Base-by-base conservation (phyloP, 2,329 filamentous ascomycete genomes). In the Aspergillus sp. region DNA sequence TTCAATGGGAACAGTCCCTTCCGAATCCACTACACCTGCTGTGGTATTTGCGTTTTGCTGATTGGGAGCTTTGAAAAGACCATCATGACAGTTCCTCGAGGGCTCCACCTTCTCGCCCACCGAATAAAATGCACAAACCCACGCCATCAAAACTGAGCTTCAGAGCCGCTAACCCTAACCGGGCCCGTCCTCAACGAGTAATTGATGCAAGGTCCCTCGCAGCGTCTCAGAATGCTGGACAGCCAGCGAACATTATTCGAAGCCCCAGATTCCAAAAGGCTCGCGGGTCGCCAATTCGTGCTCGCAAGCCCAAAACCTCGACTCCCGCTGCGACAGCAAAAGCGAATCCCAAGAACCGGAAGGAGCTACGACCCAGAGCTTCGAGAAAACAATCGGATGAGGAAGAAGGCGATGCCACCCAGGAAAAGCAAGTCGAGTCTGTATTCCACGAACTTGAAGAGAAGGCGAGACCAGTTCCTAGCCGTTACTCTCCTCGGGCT, bases 191-290 rank as follows among this genome's bases (percentile, higher is more conserved):
- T 32, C 58, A 56, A 34, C 57, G 61, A 27, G 53, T 56, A 13
- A 42, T 69, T 42, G 66, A 69, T 49, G 66, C 66, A 10, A 56
- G 66, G 38, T 61, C 64, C 6, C 57, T 69, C 27, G 65, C 57
- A 5, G 62, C 63, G 7, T 48, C 59, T n/a, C 53, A 52, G 39
- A 43, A 53, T 27, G 54, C 54, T 42, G 54, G 50, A 31, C 50
- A 57, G n/a, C 54, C 56, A 12, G 45, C 54, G 7, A 60, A 61
- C 39, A 49, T 69, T 30, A 54, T 69, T 19, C 64, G 59, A 36
- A 56, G 52, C 29, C 56, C 60, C 5, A 51, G 53, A 27, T 41
- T 59, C 28, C 59, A 54, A 34, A 53, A 42, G 33, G 45, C 53
- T 36, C 56, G 52, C 33, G 46, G 44, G 7, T 47, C 54, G 27